phyloP scores from a whole-genome alignment of 2,329 filamentous ascomycete genomes.

The Botryotinia convoluta region DNA sequence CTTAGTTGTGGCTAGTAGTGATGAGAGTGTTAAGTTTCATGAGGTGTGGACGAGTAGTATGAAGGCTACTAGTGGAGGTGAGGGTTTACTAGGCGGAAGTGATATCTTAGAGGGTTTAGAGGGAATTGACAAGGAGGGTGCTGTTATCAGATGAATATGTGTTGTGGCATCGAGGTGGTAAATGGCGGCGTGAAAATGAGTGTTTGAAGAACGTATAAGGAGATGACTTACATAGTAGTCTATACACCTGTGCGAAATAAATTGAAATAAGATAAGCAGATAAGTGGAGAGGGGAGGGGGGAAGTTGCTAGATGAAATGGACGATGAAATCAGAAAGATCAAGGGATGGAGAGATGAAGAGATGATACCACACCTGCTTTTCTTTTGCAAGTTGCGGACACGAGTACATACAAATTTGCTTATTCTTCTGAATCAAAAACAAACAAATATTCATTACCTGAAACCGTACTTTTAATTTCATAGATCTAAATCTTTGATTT shows the following conservation, averaged over 20 bases:
- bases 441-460: neutral
- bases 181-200: neutral
- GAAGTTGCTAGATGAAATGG: neutral
- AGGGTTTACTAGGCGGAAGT: conserved; percentile 72
- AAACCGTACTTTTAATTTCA: neutral
- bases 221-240: no score
- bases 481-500: neutral
- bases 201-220: neutral
- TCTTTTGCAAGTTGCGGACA: no score
- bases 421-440: neutral
- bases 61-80: conserved; percentile 51
- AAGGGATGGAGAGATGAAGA: neutral
- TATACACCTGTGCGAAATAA: neutral
- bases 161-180: neutral
- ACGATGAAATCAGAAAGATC: neutral
- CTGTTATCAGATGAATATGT: conserved; percentile 60
- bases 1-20: conserved; percentile 87
- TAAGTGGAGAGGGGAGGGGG: neutral
- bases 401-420: neutral
- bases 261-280: neutral
- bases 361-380: neutral
- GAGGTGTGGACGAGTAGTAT: conserved; percentile 78
- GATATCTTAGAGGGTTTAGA: conserved; percentile 80
- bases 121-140: conserved; percentile 72
- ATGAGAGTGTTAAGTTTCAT: conserved; percentile 91